Evolutionary conservation across 2,329 filamentous ascomycete species (phyloP), one percentile per base, ranked within the genome.

Genomic region (Trichoderma lentiforme): DNA sequence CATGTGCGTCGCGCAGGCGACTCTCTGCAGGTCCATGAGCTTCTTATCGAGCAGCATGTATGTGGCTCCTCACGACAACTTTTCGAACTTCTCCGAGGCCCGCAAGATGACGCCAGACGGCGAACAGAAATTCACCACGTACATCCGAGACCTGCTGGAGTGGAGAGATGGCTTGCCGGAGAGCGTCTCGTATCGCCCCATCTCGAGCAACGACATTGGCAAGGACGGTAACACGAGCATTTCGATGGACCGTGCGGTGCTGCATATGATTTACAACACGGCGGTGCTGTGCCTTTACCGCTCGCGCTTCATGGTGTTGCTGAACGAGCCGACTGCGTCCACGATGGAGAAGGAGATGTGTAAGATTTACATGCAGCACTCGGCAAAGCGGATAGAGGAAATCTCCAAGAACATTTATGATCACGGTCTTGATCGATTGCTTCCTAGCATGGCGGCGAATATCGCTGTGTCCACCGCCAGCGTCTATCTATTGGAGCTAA

Each of bases 81-180:
- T 47, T 34, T 58, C 66, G 8, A 36, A 43, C 26, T 47, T 68
- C 30, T 60, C 39, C 14, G 66, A 69, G 56, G 43, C 39, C 4
- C 56, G 56, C 18, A 34, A 36, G 57, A 61, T 36, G 9, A 53
- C 67, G 64, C 15, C 64, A 3, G 64, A 67, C 15, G 39, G 67
- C 28, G 67, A 70, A 24, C 57, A 70, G 6, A 70, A 62, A 14
- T 70, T 70, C 36, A 62, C 67, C n/a, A 70, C 67, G 39, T 70
- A 70, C 28, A 62, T 70, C 18, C 67, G 67, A n/a, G 67, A 70
- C 67, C 57, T 70, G 57, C 57, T 70, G 39, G 67, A 70, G 57
- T 70, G 67, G 67, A 30, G 67, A n/a, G 67, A 70, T 4, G 67
- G 39, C 36, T 15, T 70, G 57, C 67, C 67, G 15, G 67, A 70